Base-by-base conservation (phyloP, 139 green algal species). In the Chlamydomonas asymmetrica region DNA sequence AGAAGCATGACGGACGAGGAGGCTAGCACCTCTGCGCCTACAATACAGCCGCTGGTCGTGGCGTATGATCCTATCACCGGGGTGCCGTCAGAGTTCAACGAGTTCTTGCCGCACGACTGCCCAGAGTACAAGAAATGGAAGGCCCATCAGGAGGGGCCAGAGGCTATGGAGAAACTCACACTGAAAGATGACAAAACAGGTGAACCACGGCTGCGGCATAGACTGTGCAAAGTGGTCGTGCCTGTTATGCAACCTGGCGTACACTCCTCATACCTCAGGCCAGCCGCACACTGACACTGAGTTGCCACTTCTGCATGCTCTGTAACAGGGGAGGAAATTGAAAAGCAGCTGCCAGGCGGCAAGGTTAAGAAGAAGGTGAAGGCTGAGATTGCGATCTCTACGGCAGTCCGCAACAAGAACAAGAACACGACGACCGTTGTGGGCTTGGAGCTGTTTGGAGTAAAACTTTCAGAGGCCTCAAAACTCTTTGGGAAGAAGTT, bases 401-500 rank as follows among this genome's bases (percentile, higher is more conserved):
- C 73, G 2, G 87, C 88, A 39, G 93, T 87, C 3, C 90, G 96
- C 5, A 96, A 96, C 82, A 97, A 97, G 87, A 97, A 96, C 71
- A 99, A 99, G 85, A 90, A 80, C 77, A 88, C 97, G 27, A 99
- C 96, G 4, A 96, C 91, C 3, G 87, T 99, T 8, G 85, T 80
- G 27, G 95, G 96, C 1, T 72, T 99, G 35, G 94, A 98, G 34
- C 70, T 82, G 3, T 98, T 97, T 80, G 90, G 90, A 20, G 82
- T 98, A 6, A 98, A 98, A 84, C 89, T 98, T 6, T 69, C 79
- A 23, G 94, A 98, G 16, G 95, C 94, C 0, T 78, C 90, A 41
- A 99, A 99, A 87, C 72, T 97, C 37, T 97, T 98, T 75, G 96
- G 96, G 66, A 99, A 99, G 78, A 98, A 98, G 83, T 99, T 98